A percentile compares a stretch with the other conserved stretches of the same genome.
These are phyloP conservation scores for Sclerotinia borealis DNA, from an alignment of 2,329 filamentous ascomycete species.

Conservation along the genomic window DNA sequence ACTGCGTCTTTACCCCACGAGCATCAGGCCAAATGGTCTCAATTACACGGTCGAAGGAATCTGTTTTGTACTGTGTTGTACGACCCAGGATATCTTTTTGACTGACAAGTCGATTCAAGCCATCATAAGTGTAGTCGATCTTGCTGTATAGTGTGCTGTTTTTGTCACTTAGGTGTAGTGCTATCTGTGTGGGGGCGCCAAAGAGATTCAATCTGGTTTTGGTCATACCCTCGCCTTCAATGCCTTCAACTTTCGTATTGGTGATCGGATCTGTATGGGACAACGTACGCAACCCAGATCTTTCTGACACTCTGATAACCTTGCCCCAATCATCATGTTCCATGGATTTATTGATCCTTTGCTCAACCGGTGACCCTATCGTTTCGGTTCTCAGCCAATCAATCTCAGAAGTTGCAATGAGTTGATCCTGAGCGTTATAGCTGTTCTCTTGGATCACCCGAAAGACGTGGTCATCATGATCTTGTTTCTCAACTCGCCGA, in stretches of 20 bases:
- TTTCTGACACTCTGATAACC: background rate
- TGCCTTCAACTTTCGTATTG: background rate
- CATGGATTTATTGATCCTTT: background rate
- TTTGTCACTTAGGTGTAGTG: background rate
- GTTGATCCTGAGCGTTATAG: conserved; percentile 9
- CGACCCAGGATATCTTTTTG: conserved; percentile 2
- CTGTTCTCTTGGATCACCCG: background rate
- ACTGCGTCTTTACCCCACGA: conserved; percentile 7
- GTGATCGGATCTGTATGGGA: conserved; percentile 1
- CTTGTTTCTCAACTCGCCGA: background rate
- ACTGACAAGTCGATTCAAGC: background rate
- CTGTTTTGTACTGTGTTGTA: background rate
- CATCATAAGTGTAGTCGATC: conserved; percentile 9
- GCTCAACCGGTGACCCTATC: background rate
- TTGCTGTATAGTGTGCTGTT: conserved; percentile 1
- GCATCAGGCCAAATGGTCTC: background rate
- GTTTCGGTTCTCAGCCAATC: conserved; percentile 1
- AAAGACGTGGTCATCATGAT: background rate
- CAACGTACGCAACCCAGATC: background rate
- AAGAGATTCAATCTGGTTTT: conserved; percentile 4
- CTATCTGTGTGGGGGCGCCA: background rate
- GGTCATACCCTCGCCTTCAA: conserved; percentile 6
- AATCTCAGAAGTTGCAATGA: background rate
- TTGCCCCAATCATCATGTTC: conserved; percentile 7
- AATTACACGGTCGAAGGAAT: conserved; percentile 9